Conservation (phyloP, 805 yeast species). For the Candida sithepensis region DNA sequence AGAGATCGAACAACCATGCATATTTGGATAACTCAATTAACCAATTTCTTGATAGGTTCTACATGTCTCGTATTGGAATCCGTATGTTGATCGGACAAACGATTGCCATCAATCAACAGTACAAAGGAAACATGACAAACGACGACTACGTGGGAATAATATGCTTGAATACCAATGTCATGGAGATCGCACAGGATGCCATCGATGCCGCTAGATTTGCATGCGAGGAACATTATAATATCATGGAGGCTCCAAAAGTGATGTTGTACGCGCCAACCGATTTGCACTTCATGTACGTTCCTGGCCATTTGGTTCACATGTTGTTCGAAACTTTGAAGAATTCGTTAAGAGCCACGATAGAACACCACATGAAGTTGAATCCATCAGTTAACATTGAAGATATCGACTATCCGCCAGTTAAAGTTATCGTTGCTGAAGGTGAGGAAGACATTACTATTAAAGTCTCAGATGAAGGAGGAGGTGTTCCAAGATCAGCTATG, state of each 20-base stretch:
- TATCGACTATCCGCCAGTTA: slow-evolving; percentile 75
- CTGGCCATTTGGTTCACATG: slow-evolving; percentile 91
- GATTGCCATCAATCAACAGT: slow-evolving; percentile 54
- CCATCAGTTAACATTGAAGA: slow-evolving; percentile 52
- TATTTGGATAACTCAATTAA: slow-evolving; percentile 72
- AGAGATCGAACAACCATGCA: slow-evolving; percentile 41
- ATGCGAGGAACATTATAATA: slow-evolving; percentile 86
- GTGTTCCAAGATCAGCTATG: slow-evolving; percentile 78
- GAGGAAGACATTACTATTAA: slow-evolving; percentile 88
- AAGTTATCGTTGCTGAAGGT: slow-evolving; percentile 84
- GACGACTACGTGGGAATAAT: slow-evolving; percentile 84
- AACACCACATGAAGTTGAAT: slow-evolving; percentile 60
- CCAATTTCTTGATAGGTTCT: slow-evolving; percentile 77
- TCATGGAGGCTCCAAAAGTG: slow-evolving; percentile 82
- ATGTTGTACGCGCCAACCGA: slow-evolving; percentile 73
- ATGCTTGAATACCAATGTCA: slow-evolving; percentile 78
- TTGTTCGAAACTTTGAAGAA: slow-evolving; percentile 84
- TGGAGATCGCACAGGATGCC: slow-evolving; percentile 82
- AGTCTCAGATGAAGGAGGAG: slow-evolving; percentile 92
- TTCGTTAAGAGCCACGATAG: slow-evolving; percentile 85
- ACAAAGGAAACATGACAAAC: slow-evolving; percentile 37
- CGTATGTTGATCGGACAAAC: slow-evolving; percentile 95
- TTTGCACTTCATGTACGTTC: slow-evolving; percentile 84
- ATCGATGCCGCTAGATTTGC: slow-evolving; percentile 87
- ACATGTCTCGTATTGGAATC: slow-evolving; percentile 88